Conservation (phyloP, 2,329 filamentous ascomycete species). For the Aspergillus brasiliensis region DNA sequence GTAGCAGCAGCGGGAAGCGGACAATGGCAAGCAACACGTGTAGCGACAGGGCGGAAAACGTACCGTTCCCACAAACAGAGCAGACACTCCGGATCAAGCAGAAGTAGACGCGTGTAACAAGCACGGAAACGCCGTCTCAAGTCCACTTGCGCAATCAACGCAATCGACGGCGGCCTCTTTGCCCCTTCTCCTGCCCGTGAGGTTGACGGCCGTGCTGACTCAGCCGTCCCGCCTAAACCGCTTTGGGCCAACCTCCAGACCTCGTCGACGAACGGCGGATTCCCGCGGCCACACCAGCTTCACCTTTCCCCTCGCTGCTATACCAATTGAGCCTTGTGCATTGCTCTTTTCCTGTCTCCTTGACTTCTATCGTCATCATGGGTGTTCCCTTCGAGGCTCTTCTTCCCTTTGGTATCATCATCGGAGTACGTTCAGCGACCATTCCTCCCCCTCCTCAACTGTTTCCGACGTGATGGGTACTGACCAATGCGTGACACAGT, state of each 20-base stretch:
- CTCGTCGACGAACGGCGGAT: constrained; percentile 27
- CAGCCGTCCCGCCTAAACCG: constrained; percentile 34
- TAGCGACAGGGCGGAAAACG: constrained; percentile 15
- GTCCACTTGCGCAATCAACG: constrained; percentile 32
- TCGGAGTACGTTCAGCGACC: constrained; percentile 53
- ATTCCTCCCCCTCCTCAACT: constrained; percentile 11
- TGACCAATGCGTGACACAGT: constrained; percentile 49
- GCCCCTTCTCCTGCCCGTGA: constrained; percentile 36
- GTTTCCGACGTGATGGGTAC: constrained; percentile 1
- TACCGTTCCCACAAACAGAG: constrained; percentile 17
- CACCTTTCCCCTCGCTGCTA: constrained; percentile 14
- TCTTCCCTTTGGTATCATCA: constrained; percentile 65
- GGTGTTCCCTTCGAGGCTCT: constrained; percentile 68
- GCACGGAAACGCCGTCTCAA: constrained; percentile 21
- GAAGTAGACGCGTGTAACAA: constrained; percentile 30
- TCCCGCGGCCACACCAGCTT: constrained; percentile 18
- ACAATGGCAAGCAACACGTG: constrained; percentile 32
- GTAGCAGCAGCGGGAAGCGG: constrained; percentile 14
- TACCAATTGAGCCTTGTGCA: constrained; percentile 19
- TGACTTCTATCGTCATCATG: constrained; percentile 45
- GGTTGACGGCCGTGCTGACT: constrained; percentile 43
- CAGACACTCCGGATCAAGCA: constrained; percentile 11
- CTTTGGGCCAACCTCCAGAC: constrained; percentile 32
- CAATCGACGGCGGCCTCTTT: constrained; percentile 31
- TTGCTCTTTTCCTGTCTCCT: constrained; percentile 5